Conservation (phyloP, 2,329 filamentous ascomycete genomes). For the Aspergillus japonicus region DNA sequence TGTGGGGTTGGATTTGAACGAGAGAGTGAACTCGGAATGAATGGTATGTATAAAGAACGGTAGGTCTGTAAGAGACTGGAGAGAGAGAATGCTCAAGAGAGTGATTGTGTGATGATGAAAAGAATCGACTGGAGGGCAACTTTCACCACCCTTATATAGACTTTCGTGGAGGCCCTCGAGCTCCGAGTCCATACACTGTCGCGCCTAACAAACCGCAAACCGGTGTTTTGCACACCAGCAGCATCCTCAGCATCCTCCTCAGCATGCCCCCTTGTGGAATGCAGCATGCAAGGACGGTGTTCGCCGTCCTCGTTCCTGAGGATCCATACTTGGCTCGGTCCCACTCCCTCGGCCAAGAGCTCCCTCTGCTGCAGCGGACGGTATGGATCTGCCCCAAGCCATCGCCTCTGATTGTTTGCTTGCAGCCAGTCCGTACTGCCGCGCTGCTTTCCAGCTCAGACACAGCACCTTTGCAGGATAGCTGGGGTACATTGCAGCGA, state of each 20-base stretch:
- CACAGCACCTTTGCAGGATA: neutral
- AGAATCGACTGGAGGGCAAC: constrained; percentile 10
- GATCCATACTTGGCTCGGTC: neutral
- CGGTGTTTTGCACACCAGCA: constrained; percentile 6
- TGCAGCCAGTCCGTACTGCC: neutral
- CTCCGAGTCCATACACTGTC: constrained; percentile 8
- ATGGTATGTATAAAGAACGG: constrained; percentile 4
- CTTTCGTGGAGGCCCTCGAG: constrained; percentile 23
- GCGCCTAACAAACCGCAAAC: neutral
- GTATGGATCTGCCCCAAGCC: constrained; percentile 20
- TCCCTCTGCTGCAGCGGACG: constrained; percentile 5
- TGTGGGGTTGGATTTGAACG: constrained; percentile 32
- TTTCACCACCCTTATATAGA: constrained; percentile 35
- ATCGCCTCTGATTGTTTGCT: neutral
- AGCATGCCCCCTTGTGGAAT: constrained; percentile 29
- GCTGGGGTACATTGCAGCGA: constrained; percentile 1
- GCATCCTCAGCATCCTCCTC: neutral
- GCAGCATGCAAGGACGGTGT: constrained; percentile 26
- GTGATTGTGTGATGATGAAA: constrained; percentile 31
- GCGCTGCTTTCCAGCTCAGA: neutral
- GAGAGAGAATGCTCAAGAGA: constrained; percentile 30
- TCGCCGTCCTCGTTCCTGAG: neutral
- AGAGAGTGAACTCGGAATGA: constrained; percentile 21
- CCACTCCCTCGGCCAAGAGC: neutral
- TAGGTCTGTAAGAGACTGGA: constrained; percentile 22